These are phyloP conservation scores for Lasiodiplodia hormozganensis DNA, from an alignment of 2,329 filamentous ascomycete genomes.

Conservation along the genomic window DNA sequence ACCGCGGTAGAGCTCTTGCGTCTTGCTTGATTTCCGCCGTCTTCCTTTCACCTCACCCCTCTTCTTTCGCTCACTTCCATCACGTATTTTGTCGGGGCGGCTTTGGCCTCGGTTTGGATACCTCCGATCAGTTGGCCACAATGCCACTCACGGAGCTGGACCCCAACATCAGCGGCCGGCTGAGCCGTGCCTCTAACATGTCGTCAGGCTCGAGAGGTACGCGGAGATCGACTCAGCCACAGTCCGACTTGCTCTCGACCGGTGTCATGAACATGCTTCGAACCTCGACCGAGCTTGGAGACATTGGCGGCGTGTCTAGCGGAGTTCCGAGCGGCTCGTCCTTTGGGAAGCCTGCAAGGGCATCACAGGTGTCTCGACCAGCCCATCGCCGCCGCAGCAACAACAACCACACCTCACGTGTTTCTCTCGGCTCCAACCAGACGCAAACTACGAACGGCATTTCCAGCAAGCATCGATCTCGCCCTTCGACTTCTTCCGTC, in stretches of 20 bases:
- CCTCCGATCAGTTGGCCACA: slow-evolving; percentile 32
- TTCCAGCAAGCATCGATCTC: slow-evolving; percentile 42
- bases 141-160: slow-evolving; percentile 55
- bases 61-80: slow-evolving; percentile 27
- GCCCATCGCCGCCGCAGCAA: slow-evolving; percentile 42
- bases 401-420: slow-evolving; percentile 43
- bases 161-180: slow-evolving; percentile 54
- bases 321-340: slow-evolving; percentile 53
- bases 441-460: slow-evolving; percentile 52
- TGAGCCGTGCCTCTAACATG: slow-evolving; percentile 55
- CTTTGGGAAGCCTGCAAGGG: slow-evolving; percentile 45
- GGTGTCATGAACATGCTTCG: slow-evolving; percentile 59
- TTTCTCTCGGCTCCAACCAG: slow-evolving; percentile 49
- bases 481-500: slow-evolving; percentile 49
- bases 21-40: neutral
- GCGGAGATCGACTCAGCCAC: slow-evolving; percentile 38
- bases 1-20: neutral
- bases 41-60: slow-evolving; percentile 12
- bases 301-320: slow-evolving; percentile 48
- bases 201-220: slow-evolving; percentile 45
- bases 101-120: slow-evolving; percentile 29
- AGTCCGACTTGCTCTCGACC: slow-evolving; percentile 41
- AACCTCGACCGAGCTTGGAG: slow-evolving; percentile 57
- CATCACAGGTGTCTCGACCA: slow-evolving; percentile 47
- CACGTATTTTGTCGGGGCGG: slow-evolving; percentile 14